These are phyloP conservation scores for Termitomyces sp. DNA, from an alignment of 768 basidiomycete species.

Conservation along the genomic window DNA sequence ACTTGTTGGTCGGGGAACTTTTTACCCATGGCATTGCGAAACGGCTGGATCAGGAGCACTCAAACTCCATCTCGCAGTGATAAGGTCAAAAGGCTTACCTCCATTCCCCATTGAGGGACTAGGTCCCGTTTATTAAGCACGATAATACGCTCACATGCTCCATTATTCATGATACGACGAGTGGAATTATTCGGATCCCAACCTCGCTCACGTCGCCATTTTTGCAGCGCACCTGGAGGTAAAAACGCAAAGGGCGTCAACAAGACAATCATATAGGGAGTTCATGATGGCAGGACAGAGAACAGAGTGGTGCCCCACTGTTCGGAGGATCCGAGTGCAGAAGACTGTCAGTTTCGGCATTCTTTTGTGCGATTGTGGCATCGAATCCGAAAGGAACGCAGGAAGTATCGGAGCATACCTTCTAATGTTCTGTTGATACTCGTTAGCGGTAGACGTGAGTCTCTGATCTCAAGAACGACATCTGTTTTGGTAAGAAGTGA, in stretches of 20 bases:
- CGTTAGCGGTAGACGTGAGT: conserved; percentile 89
- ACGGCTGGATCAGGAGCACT: conserved; percentile 49
- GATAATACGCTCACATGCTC: conserved; percentile 78
- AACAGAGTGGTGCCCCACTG: not conserved
- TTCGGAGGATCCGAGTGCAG: not conserved
- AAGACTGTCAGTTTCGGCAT: not conserved
- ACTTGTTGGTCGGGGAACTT: conserved; percentile 69
- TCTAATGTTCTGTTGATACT: conserved; percentile 91
- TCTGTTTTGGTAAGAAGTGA: conserved; percentile 76
- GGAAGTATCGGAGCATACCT: conserved; percentile 45
- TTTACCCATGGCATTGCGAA: conserved; percentile 64
- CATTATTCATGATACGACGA: conserved; percentile 35
- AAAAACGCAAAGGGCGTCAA: conserved; percentile 2
- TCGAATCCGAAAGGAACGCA: conserved; percentile 24
- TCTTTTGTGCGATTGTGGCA: conserved; percentile 2
- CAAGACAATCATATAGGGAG: not conserved
- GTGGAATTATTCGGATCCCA: conserved; percentile 42
- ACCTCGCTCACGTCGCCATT: conserved; percentile 70
- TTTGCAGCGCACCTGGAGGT: conserved; percentile 54
- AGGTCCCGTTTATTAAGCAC: conserved; percentile 94
- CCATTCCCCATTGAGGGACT: conserved; percentile 83
- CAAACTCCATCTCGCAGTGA: conserved; percentile 6
- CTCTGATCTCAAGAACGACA: conserved; percentile 92
- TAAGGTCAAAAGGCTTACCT: conserved; percentile 47
- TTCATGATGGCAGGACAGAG: not conserved